Base-by-base conservation (phyloP, 768 basidiomycete genomes). In the Suillus fuscotomentosus region DNA sequence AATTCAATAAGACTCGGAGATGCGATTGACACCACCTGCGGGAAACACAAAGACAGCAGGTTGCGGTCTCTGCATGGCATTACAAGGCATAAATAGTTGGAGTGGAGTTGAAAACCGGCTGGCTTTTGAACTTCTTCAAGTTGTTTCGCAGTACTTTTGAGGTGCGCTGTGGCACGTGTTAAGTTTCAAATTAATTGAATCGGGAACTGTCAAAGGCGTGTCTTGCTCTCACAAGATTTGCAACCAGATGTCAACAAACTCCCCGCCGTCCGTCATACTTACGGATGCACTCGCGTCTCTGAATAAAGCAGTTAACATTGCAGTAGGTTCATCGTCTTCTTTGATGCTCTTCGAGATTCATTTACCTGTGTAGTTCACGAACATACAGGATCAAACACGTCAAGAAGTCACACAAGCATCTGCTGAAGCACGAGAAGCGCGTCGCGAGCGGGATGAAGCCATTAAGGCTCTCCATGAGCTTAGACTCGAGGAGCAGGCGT, bases 311-410 rank as follows among this genome's bases (percentile, higher is more conserved):
- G 77, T 81, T 1, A 76, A 76, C 1, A 71, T 73, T 41, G 81
- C 82, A 20, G 83, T 83, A 67, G 54, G 79, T 62, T 41, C 62
- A 54, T 59, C 61, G 45, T 57, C 7, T 50, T 7, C 60, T 54
- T 51, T 15, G 4, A 34, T 51, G 11, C 31, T 5, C 20, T 15
- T 41, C 62, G 43, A 53, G 60, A 60, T 47, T 4, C 54, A 62
- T 65, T 48, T 15, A 60, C 56, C 59, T 43, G 39, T 43, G 20
- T 56, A 90, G 88, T 79, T 88, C 63, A 78, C 82, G 15, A 78
- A 82, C 42, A 78, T 84, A 20, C 87, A 90, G 65, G 81, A 82
- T n/a, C 82, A 84, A 62, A 80, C 84, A 5, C 82, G 82, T 66
- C 73, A 76, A 47, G 85, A 89, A 67, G 79, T 88, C 66, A 77